A percentile compares a stretch with the other conserved stretches of the same genome.
Conservation (phyloP, 2,329 filamentous ascomycete species). For the Hymenoscyphus occultus region DNA sequence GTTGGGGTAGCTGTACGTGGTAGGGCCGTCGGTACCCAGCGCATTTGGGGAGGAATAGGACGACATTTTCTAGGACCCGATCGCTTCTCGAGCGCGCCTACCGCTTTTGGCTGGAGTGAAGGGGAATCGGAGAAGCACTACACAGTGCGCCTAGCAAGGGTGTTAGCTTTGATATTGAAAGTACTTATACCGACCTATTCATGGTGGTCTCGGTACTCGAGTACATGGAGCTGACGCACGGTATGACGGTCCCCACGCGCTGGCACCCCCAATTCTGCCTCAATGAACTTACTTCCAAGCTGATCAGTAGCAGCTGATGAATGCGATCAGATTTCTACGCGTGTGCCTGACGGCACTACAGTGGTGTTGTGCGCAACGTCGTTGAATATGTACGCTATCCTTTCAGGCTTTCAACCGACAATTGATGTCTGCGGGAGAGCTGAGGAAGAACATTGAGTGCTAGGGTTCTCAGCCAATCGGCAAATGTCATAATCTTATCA, state of each 20-base stretch:
- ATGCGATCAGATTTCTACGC: neutral
- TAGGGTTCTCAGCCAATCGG: too few relatives aligned
- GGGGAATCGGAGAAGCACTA: neutral
- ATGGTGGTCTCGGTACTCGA: constrained; percentile 15
- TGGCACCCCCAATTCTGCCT: constrained; percentile 22
- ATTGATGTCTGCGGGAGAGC: neutral
- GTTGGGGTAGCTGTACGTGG: constrained; percentile 32
- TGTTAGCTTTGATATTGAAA: constrained; percentile 29
- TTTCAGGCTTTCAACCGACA: neutral
- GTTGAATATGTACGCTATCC: neutral
- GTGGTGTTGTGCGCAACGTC: constrained; percentile 2
- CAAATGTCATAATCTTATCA: too few relatives aligned
- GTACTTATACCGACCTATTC: constrained; percentile 12
- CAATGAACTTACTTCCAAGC: constrained; percentile 19
- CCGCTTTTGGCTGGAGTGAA: constrained; percentile 2
- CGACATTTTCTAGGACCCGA: constrained; percentile 25
- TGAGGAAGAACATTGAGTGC: neutral
- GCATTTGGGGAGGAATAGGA: constrained; percentile 35
- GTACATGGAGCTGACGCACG: constrained; percentile 4
- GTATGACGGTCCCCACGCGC: neutral
- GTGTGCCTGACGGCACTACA: neutral
- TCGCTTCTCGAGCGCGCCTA: neutral
- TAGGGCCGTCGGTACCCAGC: constrained; percentile 28
- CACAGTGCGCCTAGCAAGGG: constrained; percentile 15
- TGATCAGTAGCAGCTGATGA: neutral